Evolutionary conservation across 495 filamentous ascomycete genomes (phyloP), one percentile per base, ranked within the genome.

Genomic region (Neurospora sp.): DNA sequence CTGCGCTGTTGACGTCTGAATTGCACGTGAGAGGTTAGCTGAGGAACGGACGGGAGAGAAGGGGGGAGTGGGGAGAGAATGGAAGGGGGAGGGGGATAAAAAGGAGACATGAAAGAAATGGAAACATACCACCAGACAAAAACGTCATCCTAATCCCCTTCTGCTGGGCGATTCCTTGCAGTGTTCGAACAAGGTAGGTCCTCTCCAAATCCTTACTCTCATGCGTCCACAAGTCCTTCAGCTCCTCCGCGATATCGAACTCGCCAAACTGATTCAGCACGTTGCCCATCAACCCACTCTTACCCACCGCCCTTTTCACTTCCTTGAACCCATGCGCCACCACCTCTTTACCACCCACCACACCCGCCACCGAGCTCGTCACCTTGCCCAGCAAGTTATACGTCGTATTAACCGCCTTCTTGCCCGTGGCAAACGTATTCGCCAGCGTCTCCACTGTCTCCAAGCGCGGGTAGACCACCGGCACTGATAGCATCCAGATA

Each of bases 181-280:
- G 87, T 12, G 94, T 99, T 70, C 96, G 90, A 80, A 99, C 97
- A 68, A 99, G 84, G 78, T 99, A 99, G 38, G 96, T 99, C 71
- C 96, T 88, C 81, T 99, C 96, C 69, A 99, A 89, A 75, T 99
- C 96, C 88, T 99, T 99, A 37, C 90, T 93, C 70, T 98, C 95
- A 79, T 99, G 96, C 20, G 96, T 99, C 96, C 96, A 99, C 84
- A 96, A 90, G 79, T 99, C 96, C 74, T 94, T 88, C 40, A 99
- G 82, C 80, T 98, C 96, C 81, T 99, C 96, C 70, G 94, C 89
- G 27, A 98, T 87, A 79, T 97, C 96, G 69, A 99, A 90, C 70
- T 99, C 96, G n/a, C 96, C 96, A 77, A 99, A 99, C 35, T 97
- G 93, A 81, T 93, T 97, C 38, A 99, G 84, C 68, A 98, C 92